A percentile compares a stretch with the other conserved stretches of the same genome.
These are phyloP conservation scores for Brassica hybrid DNA, from an alignment of 441 rosid genomes.

Conservation along the genomic window DNA sequence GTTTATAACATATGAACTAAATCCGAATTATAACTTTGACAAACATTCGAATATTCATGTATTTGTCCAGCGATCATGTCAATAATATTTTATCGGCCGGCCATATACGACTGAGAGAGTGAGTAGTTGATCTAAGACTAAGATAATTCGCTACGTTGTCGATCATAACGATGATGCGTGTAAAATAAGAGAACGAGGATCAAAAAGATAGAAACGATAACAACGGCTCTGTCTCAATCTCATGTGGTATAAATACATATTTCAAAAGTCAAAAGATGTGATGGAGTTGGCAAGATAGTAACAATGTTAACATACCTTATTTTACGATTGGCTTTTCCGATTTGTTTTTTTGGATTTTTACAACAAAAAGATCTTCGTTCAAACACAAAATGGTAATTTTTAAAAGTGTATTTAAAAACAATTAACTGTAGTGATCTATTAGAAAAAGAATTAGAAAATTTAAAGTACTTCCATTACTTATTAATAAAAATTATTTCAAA, in stretches of 20 bases:
- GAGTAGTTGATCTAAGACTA: neutral
- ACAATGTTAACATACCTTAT: neutral
- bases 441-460: neutral
- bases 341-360: too few relatives aligned
- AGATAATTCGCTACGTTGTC: neutral
- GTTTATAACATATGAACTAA: neutral
- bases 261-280: conserved; percentile 14
- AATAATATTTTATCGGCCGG: neutral
- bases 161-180: conserved; percentile 21
- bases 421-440: neutral
- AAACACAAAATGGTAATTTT: neutral
- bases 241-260: conserved; percentile 1
- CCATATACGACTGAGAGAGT: neutral
- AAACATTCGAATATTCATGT: too few relatives aligned
- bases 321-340: neutral
- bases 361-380: neutral
- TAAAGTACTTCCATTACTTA: neutral
- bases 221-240: conserved; percentile 21
- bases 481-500: neutral
- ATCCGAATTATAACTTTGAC: neutral
- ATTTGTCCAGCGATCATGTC: neutral
- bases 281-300: neutral
- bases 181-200: conserved; percentile 28
- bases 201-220: conserved; percentile 30
- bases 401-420: neutral